These are phyloP conservation scores for Phytophthora tentaculata DNA, from an alignment of 352 stramenopile species.

Conservation along the genomic window DNA sequence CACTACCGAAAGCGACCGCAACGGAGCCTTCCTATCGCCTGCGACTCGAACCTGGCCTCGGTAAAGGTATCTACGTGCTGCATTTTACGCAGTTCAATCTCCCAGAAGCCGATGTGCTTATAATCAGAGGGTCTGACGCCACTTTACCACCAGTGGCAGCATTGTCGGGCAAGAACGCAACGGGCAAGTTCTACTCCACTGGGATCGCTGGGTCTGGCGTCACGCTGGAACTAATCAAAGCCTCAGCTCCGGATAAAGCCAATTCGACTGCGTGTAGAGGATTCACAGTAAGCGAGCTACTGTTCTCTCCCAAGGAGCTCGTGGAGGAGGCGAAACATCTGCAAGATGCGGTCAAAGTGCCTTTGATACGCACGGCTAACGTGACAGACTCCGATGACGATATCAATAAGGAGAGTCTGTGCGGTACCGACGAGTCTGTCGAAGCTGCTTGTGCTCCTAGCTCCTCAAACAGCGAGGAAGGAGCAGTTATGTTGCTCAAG, in stretches of 20 bases:
- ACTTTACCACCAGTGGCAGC: slow-evolving; percentile 19
- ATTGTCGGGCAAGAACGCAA: slow-evolving; percentile 57
- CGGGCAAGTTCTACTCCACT: slow-evolving; percentile 58
- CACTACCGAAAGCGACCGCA: slow-evolving; percentile 25
- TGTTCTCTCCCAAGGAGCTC: slow-evolving; percentile 48
- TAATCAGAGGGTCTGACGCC: slow-evolving; percentile 42
- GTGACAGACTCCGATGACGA: slow-evolving; percentile 13
- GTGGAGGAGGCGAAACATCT: slow-evolving; percentile 29
- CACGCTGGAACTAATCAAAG: slow-evolving; percentile 51
- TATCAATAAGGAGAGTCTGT: slow-evolving; percentile 68
- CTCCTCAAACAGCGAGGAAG: slow-evolving; percentile 28
- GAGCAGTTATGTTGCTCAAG: slow-evolving; percentile 45
- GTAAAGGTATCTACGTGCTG: slow-evolving; percentile 62
- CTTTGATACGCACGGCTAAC: slow-evolving; percentile 22
- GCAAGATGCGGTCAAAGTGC: slow-evolving; percentile 32
- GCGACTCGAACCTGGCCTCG: slow-evolving; percentile 51
- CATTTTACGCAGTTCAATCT: slow-evolving; percentile 66
- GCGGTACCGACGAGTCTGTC: slow-evolving; percentile 68
- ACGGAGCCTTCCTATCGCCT: slow-evolving; percentile 50
- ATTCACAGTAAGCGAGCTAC: slow-evolving; percentile 57
- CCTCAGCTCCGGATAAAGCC: slow-evolving; percentile 3
- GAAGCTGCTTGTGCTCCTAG: slow-evolving; percentile 66
- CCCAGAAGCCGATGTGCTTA: slow-evolving; percentile 51
- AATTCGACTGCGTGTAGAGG: slow-evolving; percentile 43
- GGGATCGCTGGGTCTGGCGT: slow-evolving; percentile 47